A percentile compares a stretch with the other conserved stretches of the same genome.
These are phyloP conservation scores for Rhinocladiella similis DNA, from an alignment of 2,329 filamentous ascomycete genomes.

Conservation along the genomic window DNA sequence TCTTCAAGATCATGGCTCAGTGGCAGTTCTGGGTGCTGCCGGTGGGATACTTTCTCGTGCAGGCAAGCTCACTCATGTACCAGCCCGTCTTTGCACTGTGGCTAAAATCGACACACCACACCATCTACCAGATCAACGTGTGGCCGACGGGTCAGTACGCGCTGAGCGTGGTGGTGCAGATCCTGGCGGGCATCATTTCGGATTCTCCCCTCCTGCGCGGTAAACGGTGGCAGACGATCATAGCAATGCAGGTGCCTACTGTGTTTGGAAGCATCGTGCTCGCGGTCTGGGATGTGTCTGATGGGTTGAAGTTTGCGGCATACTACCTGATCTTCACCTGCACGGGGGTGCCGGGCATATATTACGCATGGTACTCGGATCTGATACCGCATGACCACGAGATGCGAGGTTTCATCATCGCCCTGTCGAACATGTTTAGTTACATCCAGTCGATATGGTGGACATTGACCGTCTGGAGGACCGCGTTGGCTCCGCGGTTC, in stretches of 20 bases:
- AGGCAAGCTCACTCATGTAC: conserved; percentile 39
- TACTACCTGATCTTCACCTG: conserved; percentile 13
- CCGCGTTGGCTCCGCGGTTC: neutral
- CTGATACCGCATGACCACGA: conserved; percentile 21
- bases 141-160: conserved; percentile 48
- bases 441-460: conserved; percentile 20
- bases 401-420: conserved; percentile 21
- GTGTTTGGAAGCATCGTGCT: conserved; percentile 33
- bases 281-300: conserved; percentile 33
- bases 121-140: conserved; percentile 46
- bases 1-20: conserved; percentile 41
- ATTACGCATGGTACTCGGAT: conserved; percentile 19
- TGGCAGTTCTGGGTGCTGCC: conserved; percentile 50
- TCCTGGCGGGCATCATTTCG: conserved; percentile 19
- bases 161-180: conserved; percentile 41
- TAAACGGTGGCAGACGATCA: conserved; percentile 12
- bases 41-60: conserved; percentile 42
- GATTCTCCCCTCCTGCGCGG: conserved; percentile 19
- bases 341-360: conserved; percentile 16
- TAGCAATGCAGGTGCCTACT: conserved; percentile 38
- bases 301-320: conserved; percentile 19
- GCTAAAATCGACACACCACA: conserved; percentile 40
- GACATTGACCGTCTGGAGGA: conserved; percentile 17
- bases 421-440: conserved; percentile 19
- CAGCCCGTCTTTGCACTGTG: conserved; percentile 46